These are phyloP conservation scores for Drosera spatulata DNA, from an alignment of 179 eudicot genomes.

Conservation along the genomic window DNA sequence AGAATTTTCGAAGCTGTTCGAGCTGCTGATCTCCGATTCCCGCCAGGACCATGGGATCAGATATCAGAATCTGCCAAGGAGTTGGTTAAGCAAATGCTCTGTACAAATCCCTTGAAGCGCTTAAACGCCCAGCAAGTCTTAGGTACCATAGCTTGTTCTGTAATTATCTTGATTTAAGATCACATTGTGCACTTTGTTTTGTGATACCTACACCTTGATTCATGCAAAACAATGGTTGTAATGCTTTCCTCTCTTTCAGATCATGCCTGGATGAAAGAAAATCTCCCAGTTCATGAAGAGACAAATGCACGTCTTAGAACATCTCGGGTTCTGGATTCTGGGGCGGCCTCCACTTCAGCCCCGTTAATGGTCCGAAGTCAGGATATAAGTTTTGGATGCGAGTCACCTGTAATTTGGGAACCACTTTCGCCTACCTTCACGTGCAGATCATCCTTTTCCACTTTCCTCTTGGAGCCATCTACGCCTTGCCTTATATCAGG, in stretches of 20 bases:
- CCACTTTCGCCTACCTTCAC: conserved; percentile 45
- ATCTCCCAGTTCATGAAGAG: conserved; percentile 16
- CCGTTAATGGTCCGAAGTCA: conserved; percentile 26
- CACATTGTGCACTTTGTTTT: too few species aligned
- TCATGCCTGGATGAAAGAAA: conserved; percentile 57
- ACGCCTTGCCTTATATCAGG: conserved; percentile 22
- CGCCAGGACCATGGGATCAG: conserved; percentile 52
- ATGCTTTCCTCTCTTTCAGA: conserved; percentile 15
- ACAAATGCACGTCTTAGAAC: conserved; percentile 8
- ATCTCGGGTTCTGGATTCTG: conserved; percentile 19
- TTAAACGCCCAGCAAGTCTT: conserved; percentile 56
- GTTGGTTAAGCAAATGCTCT: conserved; percentile 50
- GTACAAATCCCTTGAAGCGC: conserved; percentile 53
- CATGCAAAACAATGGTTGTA: too few species aligned
- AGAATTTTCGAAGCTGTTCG: conserved; percentile 75
- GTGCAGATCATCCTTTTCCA: conserved; percentile 61
- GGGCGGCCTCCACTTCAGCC: conserved; percentile 25
- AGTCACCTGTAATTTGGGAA: conserved; percentile 20
- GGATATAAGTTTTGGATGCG: conserved; percentile 43
- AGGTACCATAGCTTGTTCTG: conserved; percentile 24
- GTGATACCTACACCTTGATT: too few species aligned
- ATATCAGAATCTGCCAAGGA: conserved; percentile 62
- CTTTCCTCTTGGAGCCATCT: conserved; percentile 35
- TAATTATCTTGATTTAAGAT: too few species aligned
- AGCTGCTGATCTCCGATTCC: conserved; percentile 66